Evolutionary conservation across 805 yeast species (phyloP).

Genomic region (Ogataea ganodermae): DNA sequence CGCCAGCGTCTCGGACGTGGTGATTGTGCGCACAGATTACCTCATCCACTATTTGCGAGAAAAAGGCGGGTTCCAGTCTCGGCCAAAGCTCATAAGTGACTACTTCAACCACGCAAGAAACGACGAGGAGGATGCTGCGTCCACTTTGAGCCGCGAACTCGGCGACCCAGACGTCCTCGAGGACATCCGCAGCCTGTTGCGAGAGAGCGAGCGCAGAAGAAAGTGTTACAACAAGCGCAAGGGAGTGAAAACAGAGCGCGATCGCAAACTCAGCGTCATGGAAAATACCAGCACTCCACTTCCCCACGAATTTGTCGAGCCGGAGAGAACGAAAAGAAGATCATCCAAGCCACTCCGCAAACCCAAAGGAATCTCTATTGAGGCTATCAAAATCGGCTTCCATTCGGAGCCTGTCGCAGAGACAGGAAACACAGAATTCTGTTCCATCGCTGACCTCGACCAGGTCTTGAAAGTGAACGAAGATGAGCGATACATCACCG

Average conservation of each 20-base stretch:
- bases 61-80: slow-evolving; percentile 20
- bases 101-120: slow-evolving; percentile 26
- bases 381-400: slow-evolving; percentile 20
- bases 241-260: slow-evolving; percentile 14
- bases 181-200: slow-evolving; percentile 25
- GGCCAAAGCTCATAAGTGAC: slow-evolving; percentile 31
- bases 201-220: slow-evolving; percentile 30
- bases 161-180: slow-evolving; percentile 17
- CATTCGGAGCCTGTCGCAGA: slow-evolving; percentile 9
- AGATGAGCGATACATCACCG: slow-evolving; percentile 27
- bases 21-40: slow-evolving; percentile 30
- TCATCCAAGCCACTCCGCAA: slow-evolving; percentile 7
- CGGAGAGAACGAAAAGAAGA: slow-evolving; percentile 5
- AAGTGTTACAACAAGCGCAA: slow-evolving; percentile 31
- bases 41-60: slow-evolving; percentile 24
- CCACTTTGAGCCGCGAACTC: slow-evolving; percentile 14
- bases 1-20: slow-evolving; percentile 21
- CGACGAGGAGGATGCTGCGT: slow-evolving; percentile 24
- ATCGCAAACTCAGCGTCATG: slow-evolving; percentile 9
- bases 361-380: slow-evolving; percentile 14
- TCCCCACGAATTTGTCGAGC: slow-evolving; percentile 9
- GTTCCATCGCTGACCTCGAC: slow-evolving; percentile 24
- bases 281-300: slow-evolving; percentile 6
- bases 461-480: slow-evolving; percentile 26
- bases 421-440: slow-evolving; percentile 10